Conservation (phyloP, 495 filamentous ascomycete genomes). For the Apiosordaria backusii region DNA sequence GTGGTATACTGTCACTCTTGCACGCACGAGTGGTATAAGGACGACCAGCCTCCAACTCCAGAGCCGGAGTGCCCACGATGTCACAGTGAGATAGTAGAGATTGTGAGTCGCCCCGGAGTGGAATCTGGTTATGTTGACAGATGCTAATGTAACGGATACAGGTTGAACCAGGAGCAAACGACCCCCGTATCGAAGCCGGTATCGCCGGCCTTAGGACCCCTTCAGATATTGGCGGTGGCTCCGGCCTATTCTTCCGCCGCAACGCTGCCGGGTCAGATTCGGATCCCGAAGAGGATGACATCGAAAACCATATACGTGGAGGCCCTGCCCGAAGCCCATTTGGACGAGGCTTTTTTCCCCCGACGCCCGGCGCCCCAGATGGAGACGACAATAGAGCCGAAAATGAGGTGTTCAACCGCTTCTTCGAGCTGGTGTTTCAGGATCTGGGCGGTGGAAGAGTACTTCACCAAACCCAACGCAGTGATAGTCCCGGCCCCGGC, state of each 20-base stretch:
- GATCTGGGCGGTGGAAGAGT: constrained; percentile 23
- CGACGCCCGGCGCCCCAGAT: background rate
- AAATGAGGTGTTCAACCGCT: constrained; percentile 41
- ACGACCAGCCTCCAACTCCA: constrained; percentile 55
- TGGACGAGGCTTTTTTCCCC: background rate
- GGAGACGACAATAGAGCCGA: background rate
- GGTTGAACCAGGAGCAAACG: background rate
- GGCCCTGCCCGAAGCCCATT: background rate
- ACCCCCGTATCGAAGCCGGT: constrained; percentile 35
- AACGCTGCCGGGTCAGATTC: constrained; percentile 39
- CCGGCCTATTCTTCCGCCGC: constrained; percentile 35
- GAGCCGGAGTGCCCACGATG: constrained; percentile 84
- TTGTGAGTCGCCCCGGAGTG: constrained; percentile 51
- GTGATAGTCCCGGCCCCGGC: background rate
- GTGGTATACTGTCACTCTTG: constrained; percentile 82
- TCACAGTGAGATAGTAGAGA: constrained; percentile 74
- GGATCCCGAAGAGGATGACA: constrained; percentile 47
- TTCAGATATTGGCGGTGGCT: constrained; percentile 24
- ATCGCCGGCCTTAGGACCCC: constrained; percentile 30
- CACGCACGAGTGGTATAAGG: constrained; percentile 70
- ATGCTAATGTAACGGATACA: constrained; percentile 20
- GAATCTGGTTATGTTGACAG: constrained; percentile 7
- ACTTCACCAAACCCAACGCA: background rate
- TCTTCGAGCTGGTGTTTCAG: constrained; percentile 39
- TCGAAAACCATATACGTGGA: constrained; percentile 44